Evolutionary conservation across 352 stramenopile genomes (phyloP), one percentile per base, ranked within the genome.

Genomic region (Globisporangium takayamanum): DNA sequence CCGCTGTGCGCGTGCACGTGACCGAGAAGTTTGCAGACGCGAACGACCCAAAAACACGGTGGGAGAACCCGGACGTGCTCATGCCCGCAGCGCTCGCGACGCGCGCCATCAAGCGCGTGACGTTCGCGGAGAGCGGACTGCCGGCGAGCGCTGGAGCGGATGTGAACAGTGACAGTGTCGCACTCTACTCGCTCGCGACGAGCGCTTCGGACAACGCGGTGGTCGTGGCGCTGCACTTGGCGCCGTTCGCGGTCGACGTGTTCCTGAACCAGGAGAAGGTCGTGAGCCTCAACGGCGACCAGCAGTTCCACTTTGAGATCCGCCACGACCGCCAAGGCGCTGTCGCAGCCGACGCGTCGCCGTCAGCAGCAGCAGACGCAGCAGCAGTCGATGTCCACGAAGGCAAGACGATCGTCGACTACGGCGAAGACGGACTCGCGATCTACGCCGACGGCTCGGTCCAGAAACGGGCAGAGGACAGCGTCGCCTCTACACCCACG

Each of bases 381-480:
- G 61, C 45, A 41, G 63, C 73, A 4, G 60, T 73, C 16, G 83
- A 97, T 60, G 75, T 88, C 22, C 89, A 97, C 50, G 74, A 84
- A 12, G 93, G 90, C 18, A 97, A 97, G 66, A 87, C 97, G 64
- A 93, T 98, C 56, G 90, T 96, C 2, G 96, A 98, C 63, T 99
- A 99, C 60, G 97, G 95, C 66, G 96, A 99, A 70, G 96, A 99
- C 73, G 96, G 96, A 44, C 74, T 98, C 1, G 96, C 96, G 15
- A 98, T 98, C 63, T 99, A 99, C 63, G 87, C 87, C 1, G 96
- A 99, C 73, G 96, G 96, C 42, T 96, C 90, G 56, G 78, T 82
- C 49, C 78, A 93, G 68, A 79, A 85, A 57, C 86, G 82, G 45
- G 36, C 37, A 7, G 68, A 75, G 41, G 69, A 78, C 45, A 55